Base-by-base conservation (phyloP, 768 basidiomycete species). In the Rhizopogon vulgaris region DNA sequence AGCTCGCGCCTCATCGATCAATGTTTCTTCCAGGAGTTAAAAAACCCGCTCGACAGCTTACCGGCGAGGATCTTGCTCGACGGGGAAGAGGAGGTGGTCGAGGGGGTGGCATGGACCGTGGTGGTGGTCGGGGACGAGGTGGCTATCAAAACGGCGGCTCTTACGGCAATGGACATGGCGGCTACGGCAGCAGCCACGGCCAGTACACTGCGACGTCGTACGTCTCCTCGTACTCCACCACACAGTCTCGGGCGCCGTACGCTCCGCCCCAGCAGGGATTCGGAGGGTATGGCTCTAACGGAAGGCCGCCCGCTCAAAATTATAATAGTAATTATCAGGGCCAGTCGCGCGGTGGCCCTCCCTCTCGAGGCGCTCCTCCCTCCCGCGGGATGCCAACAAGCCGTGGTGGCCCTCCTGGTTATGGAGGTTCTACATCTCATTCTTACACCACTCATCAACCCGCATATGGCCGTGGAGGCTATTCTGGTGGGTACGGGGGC, bases 1-100 rank as follows among this genome's bases (percentile, higher is more conserved):
- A 97, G 62, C 66, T 85, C 11, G 78, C 78, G 2, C 90, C 93
- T 2, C 96, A 99, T 65, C 84, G 80, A 42, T 95, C 93, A 14
- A 73, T 86, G 39, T 71, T 98, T 25, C 74, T 99, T 2, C 85
- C 85, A 7, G 90, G 90, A 1, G 82, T 80, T 27, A 79, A 71
- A 57, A 78, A 76, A 52, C 75, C 80, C 1, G 70, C 76, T 9
- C 78, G 83, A 9, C 68, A 83, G 1, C 75, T 99, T 37, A 80
- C 78, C 10, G 66, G 82, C 2, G 71, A 73, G 27, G 96, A 99
- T 63, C 78, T 87, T 40, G 69, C 73, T 39, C 79, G 85, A 18
- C 80, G 75, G 39, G 66, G 71, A 0, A 69, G 73, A 30, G 72
- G 79, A 52, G 76, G 77, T 38, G 79, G 79, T 17, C 74, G 78